Percentiles rank a stretch among this genome's conserved stretches.
Evolutionary conservation across 2,329 filamentous ascomycete genomes (phyloP).

Genomic region (Calonectria pteridis): DNA sequence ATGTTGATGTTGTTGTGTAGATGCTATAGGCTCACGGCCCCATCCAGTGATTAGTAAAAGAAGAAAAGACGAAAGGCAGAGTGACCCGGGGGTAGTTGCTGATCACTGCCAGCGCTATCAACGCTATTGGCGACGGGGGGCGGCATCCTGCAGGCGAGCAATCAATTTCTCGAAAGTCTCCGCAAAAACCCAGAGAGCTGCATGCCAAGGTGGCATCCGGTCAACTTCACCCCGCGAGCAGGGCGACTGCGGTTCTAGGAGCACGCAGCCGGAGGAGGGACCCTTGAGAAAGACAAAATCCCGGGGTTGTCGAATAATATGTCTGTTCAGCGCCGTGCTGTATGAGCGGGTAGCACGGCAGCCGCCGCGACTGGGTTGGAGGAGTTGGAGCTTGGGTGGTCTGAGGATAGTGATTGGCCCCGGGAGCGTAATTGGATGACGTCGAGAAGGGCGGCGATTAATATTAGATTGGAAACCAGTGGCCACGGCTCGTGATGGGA

Average conservation of each 20-base stretch:
- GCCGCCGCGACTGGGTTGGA: not conserved
- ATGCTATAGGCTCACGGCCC: not conserved
- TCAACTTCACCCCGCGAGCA: not conserved
- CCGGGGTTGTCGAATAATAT: not conserved
- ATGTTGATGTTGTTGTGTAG: not conserved
- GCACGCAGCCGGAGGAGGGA: not conserved
- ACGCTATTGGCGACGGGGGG: not conserved
- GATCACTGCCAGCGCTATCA: not conserved
- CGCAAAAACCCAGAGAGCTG: not conserved
- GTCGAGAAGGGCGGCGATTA: not conserved
- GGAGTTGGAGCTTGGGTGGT: not conserved
- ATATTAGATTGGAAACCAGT: not conserved
- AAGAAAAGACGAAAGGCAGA: not conserved
- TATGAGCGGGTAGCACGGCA: slow-evolving; percentile 12
- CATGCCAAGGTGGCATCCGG: slow-evolving; percentile 10
- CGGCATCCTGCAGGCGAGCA: not conserved
- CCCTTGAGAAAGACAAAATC: not conserved
- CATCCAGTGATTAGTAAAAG: not conserved
- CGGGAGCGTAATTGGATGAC: not conserved
- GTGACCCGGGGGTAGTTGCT: not conserved
- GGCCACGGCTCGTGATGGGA: not conserved
- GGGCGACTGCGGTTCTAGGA: not conserved
- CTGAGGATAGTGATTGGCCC: not conserved
- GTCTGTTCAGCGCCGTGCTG: slow-evolving; percentile 1
- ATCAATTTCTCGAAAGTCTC: not conserved